Evolutionary conservation across 257 asterid species (phyloP).

Genomic region (Lavandula angustifolia): DNA sequence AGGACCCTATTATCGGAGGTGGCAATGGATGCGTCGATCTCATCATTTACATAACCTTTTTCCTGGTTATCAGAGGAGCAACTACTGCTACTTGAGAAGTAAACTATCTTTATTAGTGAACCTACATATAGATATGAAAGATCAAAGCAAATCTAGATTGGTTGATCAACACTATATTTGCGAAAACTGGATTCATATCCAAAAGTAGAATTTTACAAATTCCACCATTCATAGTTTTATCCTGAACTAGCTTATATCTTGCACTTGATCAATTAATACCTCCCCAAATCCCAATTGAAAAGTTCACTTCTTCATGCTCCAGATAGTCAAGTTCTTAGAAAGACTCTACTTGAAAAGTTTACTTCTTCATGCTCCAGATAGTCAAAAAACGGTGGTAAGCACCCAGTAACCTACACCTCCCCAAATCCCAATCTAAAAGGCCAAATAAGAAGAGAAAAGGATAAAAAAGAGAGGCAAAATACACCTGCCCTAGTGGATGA

Average conservation of each 20-base stretch:
- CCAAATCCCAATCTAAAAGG: slow-evolving; percentile 6
- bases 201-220: neutral
- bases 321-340: neutral
- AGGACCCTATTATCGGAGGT: slow-evolving; percentile 27
- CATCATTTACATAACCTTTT: slow-evolving; percentile 31
- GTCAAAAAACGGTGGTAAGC: neutral
- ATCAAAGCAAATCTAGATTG: slow-evolving; percentile 23
- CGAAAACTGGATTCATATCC: slow-evolving; percentile 15
- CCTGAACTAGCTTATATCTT: slow-evolving; percentile 10
- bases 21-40: slow-evolving; percentile 22
- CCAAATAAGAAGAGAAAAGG: neutral
- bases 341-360: neutral
- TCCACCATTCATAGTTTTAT: neutral
- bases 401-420: slow-evolving; percentile 2
- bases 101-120: slow-evolving; percentile 77
- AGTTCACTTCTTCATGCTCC: neutral
- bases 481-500: neutral
- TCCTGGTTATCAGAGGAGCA: slow-evolving; percentile 26
- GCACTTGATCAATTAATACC: slow-evolving; percentile 20
- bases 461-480: neutral
- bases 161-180: neutral
- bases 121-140: slow-evolving; percentile 44
- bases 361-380: neutral
- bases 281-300: too few relatives aligned
- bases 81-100: slow-evolving; percentile 48